Evolutionary conservation across 176 grass and related monocot species (phyloP), one percentile per base, ranked within the genome.

Genomic region (Microstegium vimineum): DNA sequence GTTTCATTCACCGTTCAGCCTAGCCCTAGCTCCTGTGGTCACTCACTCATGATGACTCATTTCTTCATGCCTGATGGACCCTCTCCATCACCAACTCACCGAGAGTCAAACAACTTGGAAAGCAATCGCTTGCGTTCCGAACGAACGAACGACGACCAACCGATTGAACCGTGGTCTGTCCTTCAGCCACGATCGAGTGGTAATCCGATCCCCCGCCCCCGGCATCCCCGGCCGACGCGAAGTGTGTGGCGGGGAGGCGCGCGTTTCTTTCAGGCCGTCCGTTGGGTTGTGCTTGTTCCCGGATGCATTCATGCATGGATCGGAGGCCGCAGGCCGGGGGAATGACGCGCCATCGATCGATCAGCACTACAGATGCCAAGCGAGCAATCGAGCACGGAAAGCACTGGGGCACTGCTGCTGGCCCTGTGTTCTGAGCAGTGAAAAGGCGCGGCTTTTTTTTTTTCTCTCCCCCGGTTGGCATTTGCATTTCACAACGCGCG

Each of bases 241-340:
- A 88, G 52, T 13, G 67, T 83, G 45, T 10, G 86, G 74, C 42
- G 54, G n/a, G 26, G 31, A 26, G 12, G 66, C 33, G 65, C 9
- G 18, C 18, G 38, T 8, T 62, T 6, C 3, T 60, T 32, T 8
- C 23, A 25, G 49, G 76, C 45, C 10, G 34, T 42, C 70, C 51
- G 77, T 10, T 34, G n/a, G 2, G 23, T 12, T 60, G 56, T 60
- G 56, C 23, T 1, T n/a, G n/a, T n/a, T n/a, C n/a, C n/a, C 49
- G 49, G 16, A 49, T 49, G 51, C 7, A 9, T 18, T 18, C 20
- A 8, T 10, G 20, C 22, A 8, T 22, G 56, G n/a, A n/a, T n/a
- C n/a, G 56, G n/a, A 22, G 49, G 51, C 7, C 18, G 6, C 49
- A 20, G 17, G n/a, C n/a, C n/a, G n/a, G 42, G 12, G 4, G 56